These are phyloP conservation scores for Cyclotella atomus DNA, from an alignment of 108 stramenopile genomes.

Conservation along the genomic window DNA sequence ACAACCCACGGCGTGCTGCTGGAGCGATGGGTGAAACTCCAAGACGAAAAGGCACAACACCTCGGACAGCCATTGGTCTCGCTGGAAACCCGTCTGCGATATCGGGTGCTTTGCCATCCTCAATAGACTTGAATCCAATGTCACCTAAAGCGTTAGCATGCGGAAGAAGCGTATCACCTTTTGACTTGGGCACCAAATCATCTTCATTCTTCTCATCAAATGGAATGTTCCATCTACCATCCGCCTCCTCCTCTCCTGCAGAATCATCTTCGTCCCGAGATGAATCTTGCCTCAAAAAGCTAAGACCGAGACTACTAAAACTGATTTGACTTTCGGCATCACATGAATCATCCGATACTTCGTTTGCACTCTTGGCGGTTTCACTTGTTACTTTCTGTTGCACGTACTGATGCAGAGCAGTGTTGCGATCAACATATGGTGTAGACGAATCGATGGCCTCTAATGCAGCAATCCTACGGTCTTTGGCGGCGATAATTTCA, in stretches of 20 bases:
- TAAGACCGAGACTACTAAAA: not conserved
- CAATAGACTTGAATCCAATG: constrained; percentile 2
- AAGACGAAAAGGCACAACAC: not conserved
- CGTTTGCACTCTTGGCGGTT: not conserved
- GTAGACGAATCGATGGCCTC: not conserved
- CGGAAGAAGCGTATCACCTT: not conserved
- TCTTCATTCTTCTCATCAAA: constrained; percentile 18
- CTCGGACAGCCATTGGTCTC: not conserved
- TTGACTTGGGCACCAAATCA: not conserved
- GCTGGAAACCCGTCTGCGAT: not conserved
- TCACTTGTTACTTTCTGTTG: not conserved
- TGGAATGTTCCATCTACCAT: constrained; percentile 26
- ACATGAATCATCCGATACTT: constrained; percentile 21
- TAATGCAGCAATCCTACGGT: constrained; percentile 14
- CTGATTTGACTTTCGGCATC: constrained; percentile 6
- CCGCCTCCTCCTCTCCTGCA: not conserved
- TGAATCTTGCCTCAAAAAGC: not conserved
- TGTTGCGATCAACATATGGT: not conserved
- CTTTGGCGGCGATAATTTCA: constrained; percentile 13
- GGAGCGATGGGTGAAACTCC: not conserved
- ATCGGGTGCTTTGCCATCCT: not conserved
- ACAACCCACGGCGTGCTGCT: constrained; percentile 4
- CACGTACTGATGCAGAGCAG: not conserved
- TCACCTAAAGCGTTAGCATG: not conserved
- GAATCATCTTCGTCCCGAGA: not conserved